Conservation (phyloP, 148 eudicot species). For the Agrostemma githago region DNA sequence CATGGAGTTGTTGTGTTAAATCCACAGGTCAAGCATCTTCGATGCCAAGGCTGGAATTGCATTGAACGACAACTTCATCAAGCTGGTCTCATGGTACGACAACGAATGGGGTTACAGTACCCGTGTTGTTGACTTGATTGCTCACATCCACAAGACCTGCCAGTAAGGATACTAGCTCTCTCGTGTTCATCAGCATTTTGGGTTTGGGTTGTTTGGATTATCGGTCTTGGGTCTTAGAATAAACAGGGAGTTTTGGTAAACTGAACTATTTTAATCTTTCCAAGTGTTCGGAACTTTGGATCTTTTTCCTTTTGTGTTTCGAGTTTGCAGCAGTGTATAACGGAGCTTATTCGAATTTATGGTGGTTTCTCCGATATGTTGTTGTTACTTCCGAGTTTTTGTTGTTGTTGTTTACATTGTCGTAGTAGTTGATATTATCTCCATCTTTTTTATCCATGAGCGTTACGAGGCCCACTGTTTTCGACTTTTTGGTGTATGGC, state of each 20-base stretch:
- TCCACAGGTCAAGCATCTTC: constrained; percentile 60
- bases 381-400: background rate
- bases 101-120: constrained; percentile 92
- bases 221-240: constrained; percentile 11
- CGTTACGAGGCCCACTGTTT: no score
- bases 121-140: constrained; percentile 74
- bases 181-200: background rate
- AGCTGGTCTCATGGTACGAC: constrained; percentile 83
- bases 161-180: constrained; percentile 28
- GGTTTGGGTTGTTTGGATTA: background rate
- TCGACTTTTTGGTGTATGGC: no score
- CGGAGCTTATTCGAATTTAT: background rate
- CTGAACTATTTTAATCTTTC: constrained; percentile 8
- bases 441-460: no score
- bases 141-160: constrained; percentile 46
- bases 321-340: background rate
- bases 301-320: background rate
- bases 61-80: constrained; percentile 58
- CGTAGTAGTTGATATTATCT: background rate
- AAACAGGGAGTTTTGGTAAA: constrained; percentile 20
- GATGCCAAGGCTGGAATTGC: constrained; percentile 93
- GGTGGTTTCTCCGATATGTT: background rate
- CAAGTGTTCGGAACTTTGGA: background rate
- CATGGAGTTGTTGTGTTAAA: background rate
- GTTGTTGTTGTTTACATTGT: no score